Evolutionary conservation across 2,329 filamentous ascomycete genomes (phyloP).

Genomic region (Rhytidhysteron rufulum): DNA sequence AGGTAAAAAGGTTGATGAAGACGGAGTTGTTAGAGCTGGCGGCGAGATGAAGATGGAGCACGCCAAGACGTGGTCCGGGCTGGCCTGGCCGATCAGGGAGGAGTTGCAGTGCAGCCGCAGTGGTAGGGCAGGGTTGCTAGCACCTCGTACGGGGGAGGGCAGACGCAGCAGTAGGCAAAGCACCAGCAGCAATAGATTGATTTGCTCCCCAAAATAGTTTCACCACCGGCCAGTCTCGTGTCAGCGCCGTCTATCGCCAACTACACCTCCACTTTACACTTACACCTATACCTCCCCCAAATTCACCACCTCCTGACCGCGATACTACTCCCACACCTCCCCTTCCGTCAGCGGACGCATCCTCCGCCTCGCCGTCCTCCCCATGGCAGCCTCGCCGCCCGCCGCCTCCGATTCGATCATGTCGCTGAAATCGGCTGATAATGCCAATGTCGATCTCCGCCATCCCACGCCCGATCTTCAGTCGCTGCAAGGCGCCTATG

Average conservation of each 20-base stretch:
- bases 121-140: too few relatives aligned
- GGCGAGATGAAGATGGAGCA: neutral
- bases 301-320: neutral
- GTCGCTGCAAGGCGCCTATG: constrained; percentile 58
- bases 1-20: neutral
- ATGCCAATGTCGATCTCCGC: constrained; percentile 21
- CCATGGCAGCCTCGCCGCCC: constrained; percentile 22
- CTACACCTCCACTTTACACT: too few relatives aligned
- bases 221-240: too few relatives aligned
- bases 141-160: too few relatives aligned
- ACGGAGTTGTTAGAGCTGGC: neutral
- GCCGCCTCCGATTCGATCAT: constrained; percentile 12
- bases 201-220: too few relatives aligned
- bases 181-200: too few relatives aligned
- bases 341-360: neutral
- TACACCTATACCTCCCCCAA: too few relatives aligned
- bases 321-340: neutral
- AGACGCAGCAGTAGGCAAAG: too few relatives aligned
- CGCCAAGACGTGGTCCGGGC: neutral
- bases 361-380: constrained; percentile 3
- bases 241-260: too few relatives aligned
- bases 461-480: constrained; percentile 63
- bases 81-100: too few relatives aligned
- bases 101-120: too few relatives aligned
- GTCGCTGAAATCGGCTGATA: constrained; percentile 1